Evolutionary conservation across 2,329 filamentous ascomycete species (phyloP), one percentile per base, ranked within the genome.

Genomic region (Bertia moriformis): DNA sequence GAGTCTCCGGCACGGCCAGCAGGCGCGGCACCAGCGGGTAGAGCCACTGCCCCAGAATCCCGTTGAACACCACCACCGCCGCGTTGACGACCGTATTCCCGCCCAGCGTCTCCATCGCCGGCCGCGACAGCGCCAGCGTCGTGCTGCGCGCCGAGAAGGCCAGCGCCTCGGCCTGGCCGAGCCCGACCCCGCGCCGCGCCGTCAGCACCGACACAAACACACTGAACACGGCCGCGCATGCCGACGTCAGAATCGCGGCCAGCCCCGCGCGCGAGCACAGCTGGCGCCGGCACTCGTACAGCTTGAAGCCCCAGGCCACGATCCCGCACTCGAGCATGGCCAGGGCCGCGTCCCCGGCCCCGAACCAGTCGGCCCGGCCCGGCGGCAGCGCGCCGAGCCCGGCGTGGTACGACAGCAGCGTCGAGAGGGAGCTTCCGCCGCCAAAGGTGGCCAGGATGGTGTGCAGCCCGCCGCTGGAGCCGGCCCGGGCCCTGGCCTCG

Each of bases 241-340:
- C 43, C 7, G 61, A 60, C 2, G 65, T 50, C 3, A 58, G 4
- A 3, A 63, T 44, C 0, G 62, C 59, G 2, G 60, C 50, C 3
- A 62, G 27, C 0, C 67, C 67, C 0, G 58, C 58, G 1, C 55
- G 45, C 17, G 63, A 67, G 36, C 65, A 56, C 1, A 71, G 54
- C 38, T 66, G 63, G 2, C 46, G 43, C 3, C 66, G 63, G 49
- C 64, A 68, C 44, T 69, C 65, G 45, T 63, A 68, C 3, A 71
- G 55, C 50, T 71, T 71, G 44, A 71, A 61, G 0, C 67, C 67
- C 67, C 67, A 71, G 3, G 61, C 56, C 2, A 70, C 56, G 18
- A 71, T 67, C 10, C 67, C 67, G 3, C 63, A 60, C 46, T 70
- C 64, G 3, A 71, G 63, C 3, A 71, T 49, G 0, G 65, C 63